These are phyloP conservation scores for Tillandsia leiboldiana DNA, from an alignment of 176 grass and related monocot genomes.

Conservation along the genomic window DNA sequence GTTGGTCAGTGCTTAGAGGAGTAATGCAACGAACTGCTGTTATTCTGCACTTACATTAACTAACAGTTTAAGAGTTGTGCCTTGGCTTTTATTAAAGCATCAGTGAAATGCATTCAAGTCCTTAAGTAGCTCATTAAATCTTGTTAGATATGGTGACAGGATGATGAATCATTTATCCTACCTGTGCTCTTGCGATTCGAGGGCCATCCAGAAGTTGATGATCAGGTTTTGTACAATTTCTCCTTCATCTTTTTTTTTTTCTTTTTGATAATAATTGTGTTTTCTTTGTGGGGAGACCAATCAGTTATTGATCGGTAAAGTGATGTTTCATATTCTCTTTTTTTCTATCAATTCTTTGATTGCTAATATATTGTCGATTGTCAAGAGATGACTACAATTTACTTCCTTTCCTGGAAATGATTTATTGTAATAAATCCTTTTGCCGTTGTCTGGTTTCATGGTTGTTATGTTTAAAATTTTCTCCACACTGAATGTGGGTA, in stretches of 20 bases:
- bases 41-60: no score
- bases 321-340: background rate
- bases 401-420: background rate
- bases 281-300: background rate
- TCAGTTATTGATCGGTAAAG: background rate
- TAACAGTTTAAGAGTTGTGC: background rate
- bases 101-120: background rate
- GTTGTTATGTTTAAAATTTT: no score
- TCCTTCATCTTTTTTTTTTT: slow-evolving; percentile 3
- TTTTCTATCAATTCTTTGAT: background rate
- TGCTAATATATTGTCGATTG: background rate
- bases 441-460: no score
- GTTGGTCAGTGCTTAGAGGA: background rate
- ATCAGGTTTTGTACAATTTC: slow-evolving; percentile 39
- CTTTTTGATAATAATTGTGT: background rate
- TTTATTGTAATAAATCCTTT: background rate
- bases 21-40: no score
- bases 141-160: slow-evolving; percentile 25
- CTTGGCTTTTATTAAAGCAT: background rate
- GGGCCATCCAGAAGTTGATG: slow-evolving; percentile 89
- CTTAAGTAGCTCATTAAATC: background rate
- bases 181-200: slow-evolving; percentile 86
- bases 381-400: background rate
- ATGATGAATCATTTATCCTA: slow-evolving; percentile 94
- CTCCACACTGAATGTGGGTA: no score